Evolutionary conservation across 2,329 filamentous ascomycete genomes (phyloP).

Genomic region (Colletotrichum sp.): DNA sequence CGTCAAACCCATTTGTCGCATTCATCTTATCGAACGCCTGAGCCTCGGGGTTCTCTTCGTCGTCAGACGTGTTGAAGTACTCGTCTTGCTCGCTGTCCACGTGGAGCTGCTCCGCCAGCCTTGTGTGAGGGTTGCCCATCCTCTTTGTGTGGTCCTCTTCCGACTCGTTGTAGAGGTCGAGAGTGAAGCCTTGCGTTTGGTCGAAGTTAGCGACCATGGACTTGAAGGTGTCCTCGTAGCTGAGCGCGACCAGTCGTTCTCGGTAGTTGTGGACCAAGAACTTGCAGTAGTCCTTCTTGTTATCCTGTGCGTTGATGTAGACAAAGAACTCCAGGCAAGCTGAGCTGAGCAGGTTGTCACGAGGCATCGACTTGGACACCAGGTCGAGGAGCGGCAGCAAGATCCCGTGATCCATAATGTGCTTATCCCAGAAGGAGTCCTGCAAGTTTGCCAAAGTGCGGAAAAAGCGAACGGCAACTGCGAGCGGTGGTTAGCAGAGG

Average conservation of each 20-base stretch:
- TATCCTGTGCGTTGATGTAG: slow-evolving; percentile 77
- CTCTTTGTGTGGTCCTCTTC: slow-evolving; percentile 61
- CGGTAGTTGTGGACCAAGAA: slow-evolving; percentile 87
- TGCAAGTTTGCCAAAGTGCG: slow-evolving; percentile 83
- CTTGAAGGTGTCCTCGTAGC: slow-evolving; percentile 85
- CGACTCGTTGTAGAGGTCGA: slow-evolving; percentile 76
- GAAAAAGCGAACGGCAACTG: slow-evolving; percentile 92
- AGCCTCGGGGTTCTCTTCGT: slow-evolving; percentile 46
- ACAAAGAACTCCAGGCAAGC: slow-evolving; percentile 95
- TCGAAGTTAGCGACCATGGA: slow-evolving; percentile 80
- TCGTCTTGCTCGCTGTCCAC: slow-evolving; percentile 87
- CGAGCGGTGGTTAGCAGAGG: background rate
- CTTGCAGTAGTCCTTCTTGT: slow-evolving; percentile 79
- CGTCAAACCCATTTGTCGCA: slow-evolving; percentile 60
- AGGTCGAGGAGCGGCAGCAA: slow-evolving; percentile 87
- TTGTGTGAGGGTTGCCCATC: slow-evolving; percentile 48
- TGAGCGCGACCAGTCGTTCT: slow-evolving; percentile 76
- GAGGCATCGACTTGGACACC: slow-evolving; percentile 82
- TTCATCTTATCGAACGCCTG: slow-evolving; percentile 35
- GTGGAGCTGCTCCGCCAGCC: slow-evolving; percentile 73
- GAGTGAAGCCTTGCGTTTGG: slow-evolving; percentile 72
- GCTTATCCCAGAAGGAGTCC: slow-evolving; percentile 89
- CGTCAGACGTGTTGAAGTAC: slow-evolving; percentile 89
- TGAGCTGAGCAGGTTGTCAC: slow-evolving; percentile 92
- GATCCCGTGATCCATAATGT: slow-evolving; percentile 81